Conservation (phyloP, 768 basidiomycete species). For the Galerina marginata region DNA sequence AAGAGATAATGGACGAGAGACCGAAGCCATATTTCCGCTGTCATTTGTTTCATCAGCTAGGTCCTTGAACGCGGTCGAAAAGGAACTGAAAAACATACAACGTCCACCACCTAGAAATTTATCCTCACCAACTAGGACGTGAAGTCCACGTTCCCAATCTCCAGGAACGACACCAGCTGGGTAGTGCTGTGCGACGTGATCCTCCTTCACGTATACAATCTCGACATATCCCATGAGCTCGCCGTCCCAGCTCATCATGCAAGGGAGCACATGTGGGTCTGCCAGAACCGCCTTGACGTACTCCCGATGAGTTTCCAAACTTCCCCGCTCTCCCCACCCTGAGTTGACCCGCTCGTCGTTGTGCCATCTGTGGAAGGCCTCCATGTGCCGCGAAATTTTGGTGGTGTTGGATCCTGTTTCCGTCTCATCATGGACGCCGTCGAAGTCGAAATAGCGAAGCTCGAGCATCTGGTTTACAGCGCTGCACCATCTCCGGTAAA, state of each 20-base stretch:
- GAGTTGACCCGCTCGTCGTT: conserved; percentile 51
- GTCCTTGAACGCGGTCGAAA: not conserved
- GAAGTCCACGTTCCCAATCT: conserved; percentile 42
- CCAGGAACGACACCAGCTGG: conserved; percentile 26
- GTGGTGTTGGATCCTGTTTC: not conserved
- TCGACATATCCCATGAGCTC: conserved; percentile 51
- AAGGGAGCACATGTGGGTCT: conserved; percentile 43
- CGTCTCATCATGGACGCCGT: conserved; percentile 27
- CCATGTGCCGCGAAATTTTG: conserved; percentile 40
- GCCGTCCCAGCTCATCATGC: conserved; percentile 55
- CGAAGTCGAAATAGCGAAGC: conserved; percentile 38
- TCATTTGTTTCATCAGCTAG: conserved; percentile 4
- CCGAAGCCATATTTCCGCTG: conserved; percentile 41
- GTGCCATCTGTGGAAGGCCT: conserved; percentile 54
- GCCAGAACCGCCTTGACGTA: conserved; percentile 41
- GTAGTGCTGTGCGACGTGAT: conserved; percentile 37
- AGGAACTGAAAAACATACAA: conserved; percentile 35
- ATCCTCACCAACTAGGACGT: conserved; percentile 52
- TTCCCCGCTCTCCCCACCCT: conserved; percentile 52
- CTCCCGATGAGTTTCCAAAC: conserved; percentile 46
- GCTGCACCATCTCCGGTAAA: conserved; percentile 47
- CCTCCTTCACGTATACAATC: conserved; percentile 51
- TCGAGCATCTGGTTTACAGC: conserved; percentile 37
- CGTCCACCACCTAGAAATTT: conserved; percentile 48
- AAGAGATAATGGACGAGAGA: conserved; percentile 48